These are phyloP conservation scores for Hanseniaspora taiwanica DNA, from an alignment of 805 yeast species.

Conservation along the genomic window DNA sequence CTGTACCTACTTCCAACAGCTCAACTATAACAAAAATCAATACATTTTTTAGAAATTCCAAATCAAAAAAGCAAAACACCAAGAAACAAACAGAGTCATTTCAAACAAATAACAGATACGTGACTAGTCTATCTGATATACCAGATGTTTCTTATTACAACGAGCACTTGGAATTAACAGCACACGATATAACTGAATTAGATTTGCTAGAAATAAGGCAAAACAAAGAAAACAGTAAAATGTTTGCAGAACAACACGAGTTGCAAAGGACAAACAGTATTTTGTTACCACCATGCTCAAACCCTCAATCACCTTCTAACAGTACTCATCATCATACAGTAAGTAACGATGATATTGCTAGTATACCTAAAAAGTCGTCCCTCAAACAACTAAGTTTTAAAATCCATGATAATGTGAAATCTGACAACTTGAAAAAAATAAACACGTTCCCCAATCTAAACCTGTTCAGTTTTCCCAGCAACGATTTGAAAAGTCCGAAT, in stretches of 20 bases:
- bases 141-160: constrained; percentile 19
- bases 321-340: background rate
- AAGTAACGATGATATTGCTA: background rate
- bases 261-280: constrained; percentile 20
- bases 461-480: background rate
- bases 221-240: too few species aligned
- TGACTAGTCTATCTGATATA: constrained; percentile 19
- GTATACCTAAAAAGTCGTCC: background rate
- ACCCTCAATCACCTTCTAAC: constrained; percentile 3
- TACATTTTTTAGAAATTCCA: constrained; percentile 1
- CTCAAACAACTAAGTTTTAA: background rate
- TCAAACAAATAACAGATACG: constrained; percentile 8
- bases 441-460: background rate
- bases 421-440: background rate
- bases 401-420: background rate
- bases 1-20: constrained; percentile 4
- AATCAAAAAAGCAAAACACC: background rate
- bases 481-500: too few species aligned
- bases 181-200: background rate
- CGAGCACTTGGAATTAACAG: constrained; percentile 4
- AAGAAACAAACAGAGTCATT: constrained; percentile 1
- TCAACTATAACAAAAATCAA: constrained; percentile 3
- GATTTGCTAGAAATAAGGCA: background rate
- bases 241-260: constrained; percentile 6
- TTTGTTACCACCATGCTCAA: constrained; percentile 19